Evolutionary conservation across 2,329 filamentous ascomycete genomes (phyloP).

Genomic region (Xylaria sp.): DNA sequence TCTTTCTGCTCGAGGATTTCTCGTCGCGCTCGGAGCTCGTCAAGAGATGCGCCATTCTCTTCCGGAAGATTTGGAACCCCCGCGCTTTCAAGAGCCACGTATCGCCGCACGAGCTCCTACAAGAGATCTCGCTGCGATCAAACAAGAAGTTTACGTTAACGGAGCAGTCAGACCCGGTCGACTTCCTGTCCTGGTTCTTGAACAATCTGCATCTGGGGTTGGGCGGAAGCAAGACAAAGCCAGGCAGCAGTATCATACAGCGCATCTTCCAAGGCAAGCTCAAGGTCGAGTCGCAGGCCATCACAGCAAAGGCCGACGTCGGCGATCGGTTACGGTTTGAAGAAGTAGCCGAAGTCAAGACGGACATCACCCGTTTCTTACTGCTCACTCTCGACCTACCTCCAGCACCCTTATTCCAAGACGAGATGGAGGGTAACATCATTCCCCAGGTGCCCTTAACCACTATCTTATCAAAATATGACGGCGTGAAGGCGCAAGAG

Average conservation of each 20-base stretch:
- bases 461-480: constrained; percentile 89
- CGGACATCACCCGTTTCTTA: constrained; percentile 81
- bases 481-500: constrained; percentile 87
- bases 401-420: constrained; percentile 92
- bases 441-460: constrained; percentile 91
- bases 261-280: constrained; percentile 92
- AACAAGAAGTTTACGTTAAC: constrained; percentile 94
- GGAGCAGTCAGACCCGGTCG: constrained; percentile 91
- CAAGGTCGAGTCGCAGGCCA: constrained; percentile 91
- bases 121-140: constrained; percentile 90
- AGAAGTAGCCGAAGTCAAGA: constrained; percentile 83
- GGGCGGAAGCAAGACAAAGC: constrained; percentile 88
- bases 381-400: constrained; percentile 94
- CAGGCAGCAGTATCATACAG: constrained; percentile 86
- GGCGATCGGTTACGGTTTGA: constrained; percentile 92
- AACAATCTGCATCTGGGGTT: constrained; percentile 94
- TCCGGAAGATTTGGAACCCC: constrained; percentile 98
- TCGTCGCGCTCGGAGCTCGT: constrained; percentile 78
- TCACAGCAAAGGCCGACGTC: constrained; percentile 88
- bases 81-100: constrained; percentile 96
- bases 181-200: constrained; percentile 97
- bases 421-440: constrained; percentile 93
- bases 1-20: constrained; percentile 87
- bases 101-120: constrained; percentile 94
- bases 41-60: constrained; percentile 85